phyloP scores from a whole-genome alignment of 345 rosid genomes.

The Leavenworthia alabamica region DNA sequence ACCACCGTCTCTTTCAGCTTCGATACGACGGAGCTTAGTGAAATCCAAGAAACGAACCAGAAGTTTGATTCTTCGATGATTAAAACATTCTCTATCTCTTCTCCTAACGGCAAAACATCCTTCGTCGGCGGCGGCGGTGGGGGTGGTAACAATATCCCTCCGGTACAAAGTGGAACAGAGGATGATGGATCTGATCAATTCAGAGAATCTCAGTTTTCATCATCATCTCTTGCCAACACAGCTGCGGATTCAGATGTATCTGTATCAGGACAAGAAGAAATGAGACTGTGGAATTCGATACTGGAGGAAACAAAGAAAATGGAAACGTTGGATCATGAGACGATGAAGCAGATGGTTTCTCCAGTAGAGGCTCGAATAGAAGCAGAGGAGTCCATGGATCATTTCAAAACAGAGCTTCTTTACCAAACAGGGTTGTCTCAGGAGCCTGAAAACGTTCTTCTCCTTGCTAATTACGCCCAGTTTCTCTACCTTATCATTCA shows the following conservation, averaged over 20 bases:
- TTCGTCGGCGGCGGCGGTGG: no score
- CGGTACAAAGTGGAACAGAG: slow-evolving; percentile 52
- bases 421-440: slow-evolving; percentile 51
- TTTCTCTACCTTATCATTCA: slow-evolving; percentile 72
- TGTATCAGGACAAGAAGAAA: slow-evolving; percentile 52
- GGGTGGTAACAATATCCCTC: no score
- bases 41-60: slow-evolving; percentile 20
- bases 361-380: slow-evolving; percentile 51
- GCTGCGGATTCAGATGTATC: slow-evolving; percentile 37
- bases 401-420: slow-evolving; percentile 53
- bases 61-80: slow-evolving; percentile 49
- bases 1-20: slow-evolving; percentile 21
- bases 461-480: slow-evolving; percentile 84
- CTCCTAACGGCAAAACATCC: no score
- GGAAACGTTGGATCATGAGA: slow-evolving; percentile 54
- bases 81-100: slow-evolving; percentile 41
- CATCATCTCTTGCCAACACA: no score
- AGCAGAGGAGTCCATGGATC: slow-evolving; percentile 51
- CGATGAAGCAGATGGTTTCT: slow-evolving; percentile 51
- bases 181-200: slow-evolving; percentile 49
- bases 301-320: slow-evolving; percentile 57
- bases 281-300: slow-evolving; percentile 58
- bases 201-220: slow-evolving; percentile 46
- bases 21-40: slow-evolving; percentile 20
- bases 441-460: slow-evolving; percentile 64